phyloP scores from a whole-genome alignment of 345 rosid species.

The Gossypium herbaceum region DNA sequence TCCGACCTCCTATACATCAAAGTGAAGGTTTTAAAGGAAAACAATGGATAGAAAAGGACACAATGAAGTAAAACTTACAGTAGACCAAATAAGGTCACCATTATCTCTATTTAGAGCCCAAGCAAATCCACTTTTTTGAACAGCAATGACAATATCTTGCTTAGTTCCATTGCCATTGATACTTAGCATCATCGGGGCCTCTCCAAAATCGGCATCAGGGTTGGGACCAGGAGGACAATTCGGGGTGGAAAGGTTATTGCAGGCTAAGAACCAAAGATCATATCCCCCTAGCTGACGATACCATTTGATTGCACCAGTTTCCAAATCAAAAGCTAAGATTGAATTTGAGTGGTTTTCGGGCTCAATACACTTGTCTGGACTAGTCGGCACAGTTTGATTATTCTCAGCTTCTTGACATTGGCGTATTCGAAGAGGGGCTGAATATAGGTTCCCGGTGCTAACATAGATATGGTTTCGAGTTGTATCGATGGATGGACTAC shows the following conservation, averaged over 20 bases:
- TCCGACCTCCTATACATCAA: slow-evolving; percentile 21
- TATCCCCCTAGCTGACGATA: slow-evolving; percentile 32
- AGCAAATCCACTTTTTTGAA: slow-evolving; percentile 53
- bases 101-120: slow-evolving; percentile 44
- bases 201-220: slow-evolving; percentile 36
- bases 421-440: slow-evolving; percentile 21
- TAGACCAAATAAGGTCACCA: slow-evolving; percentile 38
- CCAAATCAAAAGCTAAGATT: slow-evolving; percentile 29
- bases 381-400: slow-evolving; percentile 28
- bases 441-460: slow-evolving; percentile 36
- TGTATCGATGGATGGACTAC: slow-evolving; percentile 34
- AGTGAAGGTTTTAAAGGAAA: neutral
- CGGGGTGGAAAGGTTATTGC: slow-evolving; percentile 23
- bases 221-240: slow-evolving; percentile 33
- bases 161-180: slow-evolving; percentile 16
- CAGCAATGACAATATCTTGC: slow-evolving; percentile 30
- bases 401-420: slow-evolving; percentile 30
- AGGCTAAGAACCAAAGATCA: slow-evolving; percentile 33
- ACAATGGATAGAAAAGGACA: neutral
- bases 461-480: slow-evolving; percentile 27
- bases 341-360: slow-evolving; percentile 36
- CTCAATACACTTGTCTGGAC: slow-evolving; percentile 25
- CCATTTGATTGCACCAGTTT: slow-evolving; percentile 28
- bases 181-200: slow-evolving; percentile 36
- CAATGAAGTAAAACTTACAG: slow-evolving; percentile 23